These are phyloP conservation scores for Thymus quinquecostatus DNA, from an alignment of 257 asterid genomes.

Conservation along the genomic window DNA sequence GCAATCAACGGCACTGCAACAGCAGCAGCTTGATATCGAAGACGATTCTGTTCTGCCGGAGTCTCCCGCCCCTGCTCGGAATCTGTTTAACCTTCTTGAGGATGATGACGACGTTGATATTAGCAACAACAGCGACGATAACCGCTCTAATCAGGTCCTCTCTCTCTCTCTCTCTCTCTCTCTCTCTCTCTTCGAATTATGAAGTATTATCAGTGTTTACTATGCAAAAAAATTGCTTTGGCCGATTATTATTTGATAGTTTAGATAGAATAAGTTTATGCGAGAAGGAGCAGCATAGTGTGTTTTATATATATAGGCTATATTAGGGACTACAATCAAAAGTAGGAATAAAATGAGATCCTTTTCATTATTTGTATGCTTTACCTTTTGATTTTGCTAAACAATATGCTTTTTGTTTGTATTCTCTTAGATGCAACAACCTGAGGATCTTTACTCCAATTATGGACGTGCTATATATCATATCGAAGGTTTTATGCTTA, in stretches of 20 bases:
- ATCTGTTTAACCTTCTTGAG: constrained; percentile 69
- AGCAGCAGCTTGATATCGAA: constrained; percentile 40
- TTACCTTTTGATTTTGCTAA: no score
- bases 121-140: constrained; percentile 18
- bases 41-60: constrained; percentile 54
- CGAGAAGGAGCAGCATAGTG: no score
- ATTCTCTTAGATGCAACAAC: no score
- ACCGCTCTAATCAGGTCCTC: constrained; percentile 51
- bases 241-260: background rate
- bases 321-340: no score
- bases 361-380: no score
- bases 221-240: background rate
- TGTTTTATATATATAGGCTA: no score
- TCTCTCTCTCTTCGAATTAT: background rate
- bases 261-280: background rate
- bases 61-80: constrained; percentile 45
- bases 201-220: background rate
- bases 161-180: background rate
- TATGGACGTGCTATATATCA: no score
- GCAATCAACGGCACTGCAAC: constrained; percentile 52
- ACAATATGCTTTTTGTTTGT: no score
- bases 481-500: no score
- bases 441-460: no score
- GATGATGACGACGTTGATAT: constrained; percentile 42
- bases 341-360: no score